phyloP scores from a whole-genome alignment of 108 stramenopile genomes.

The Conticribra guillardii region DNA sequence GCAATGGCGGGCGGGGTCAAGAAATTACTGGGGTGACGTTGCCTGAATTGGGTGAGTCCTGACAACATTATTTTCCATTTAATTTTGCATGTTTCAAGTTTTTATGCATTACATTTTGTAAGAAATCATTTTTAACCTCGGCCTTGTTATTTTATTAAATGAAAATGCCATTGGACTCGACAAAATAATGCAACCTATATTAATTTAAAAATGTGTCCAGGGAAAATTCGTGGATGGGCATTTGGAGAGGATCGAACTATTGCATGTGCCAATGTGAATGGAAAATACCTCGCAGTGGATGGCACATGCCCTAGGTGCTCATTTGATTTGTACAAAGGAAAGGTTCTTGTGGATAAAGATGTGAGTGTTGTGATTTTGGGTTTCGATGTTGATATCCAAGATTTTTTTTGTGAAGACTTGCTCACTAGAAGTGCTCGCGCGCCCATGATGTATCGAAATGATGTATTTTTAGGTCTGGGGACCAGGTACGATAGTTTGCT shows the following conservation, averaged over 20 bases:
- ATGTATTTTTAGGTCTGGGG: slow-evolving; percentile 24
- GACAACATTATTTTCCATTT: background rate
- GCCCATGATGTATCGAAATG: background rate
- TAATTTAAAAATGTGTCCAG: background rate
- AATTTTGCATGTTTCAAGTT: background rate
- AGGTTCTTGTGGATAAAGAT: slow-evolving; percentile 63
- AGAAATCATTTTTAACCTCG: no score
- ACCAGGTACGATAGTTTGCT: slow-evolving; percentile 15
- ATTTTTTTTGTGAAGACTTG: no score
- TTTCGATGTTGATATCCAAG: no score
- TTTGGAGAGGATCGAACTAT: slow-evolving; percentile 74
- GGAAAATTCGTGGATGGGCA: slow-evolving; percentile 79
- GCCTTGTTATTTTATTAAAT: no score
- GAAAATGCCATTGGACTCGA: no score
- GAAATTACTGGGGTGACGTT: slow-evolving; percentile 88
- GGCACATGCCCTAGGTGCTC: slow-evolving; percentile 79
- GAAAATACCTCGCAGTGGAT: slow-evolving; percentile 65
- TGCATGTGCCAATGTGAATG: slow-evolving; percentile 76
- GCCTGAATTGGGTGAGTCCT: slow-evolving; percentile 56
- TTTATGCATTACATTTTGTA: no score
- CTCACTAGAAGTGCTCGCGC: no score
- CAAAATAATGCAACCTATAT: background rate
- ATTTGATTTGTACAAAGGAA: slow-evolving; percentile 83
- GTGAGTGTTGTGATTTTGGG: no score
- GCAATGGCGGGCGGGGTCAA: slow-evolving; percentile 76